Evolutionary conservation across 495 filamentous ascomycete genomes (phyloP), one percentile per base, ranked within the genome.

Genomic region (Aspergillus incahuasiensis): DNA sequence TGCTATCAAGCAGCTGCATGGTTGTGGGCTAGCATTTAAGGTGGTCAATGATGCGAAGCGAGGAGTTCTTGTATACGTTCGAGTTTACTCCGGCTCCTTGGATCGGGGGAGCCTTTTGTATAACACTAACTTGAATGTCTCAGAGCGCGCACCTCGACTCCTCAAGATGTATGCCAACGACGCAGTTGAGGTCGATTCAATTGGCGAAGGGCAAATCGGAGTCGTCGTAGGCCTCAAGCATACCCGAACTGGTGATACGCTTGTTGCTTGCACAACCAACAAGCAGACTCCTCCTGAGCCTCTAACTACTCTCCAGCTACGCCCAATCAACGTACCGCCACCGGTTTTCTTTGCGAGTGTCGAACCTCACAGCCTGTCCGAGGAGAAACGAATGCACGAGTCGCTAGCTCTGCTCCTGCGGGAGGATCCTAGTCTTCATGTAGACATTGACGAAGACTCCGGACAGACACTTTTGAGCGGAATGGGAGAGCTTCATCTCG

Each of bases 401-500:
- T 82, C 84, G 2, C 76, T 99, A 2, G 79, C 76, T 1, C 76
- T 92, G 42, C 81, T 96, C 12, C 77, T 95, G 0, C 82, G 95
- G 45, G 95, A 99, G 74, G 95, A 99, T 64, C 95, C 95, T 18
- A 95, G 90, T 68, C 73, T 99, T n/a, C 82, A 92, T 21, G 84
- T 96, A 64, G 86, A 75, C 44, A 73, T 87, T 19, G 90, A 97
- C 63, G 86, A 92, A 60, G 95, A 97, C 64, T 91, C 90, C 0
- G 94, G 92, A 1, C 92, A 96, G 60, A 96, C 91, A 16, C 85
- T 95, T 8, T 77, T 99, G 1, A 90, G 88, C 35, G 95, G 95
- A 11, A 99, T 99, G 95, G 95, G 95, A 3, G 90, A 96, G 50
- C 82, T 99, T n/a, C 95, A 99, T 68, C 83, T 99, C 3, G 95